Evolutionary conservation across 2,329 filamentous ascomycete genomes (phyloP), one percentile per base, ranked within the genome.

Genomic region (Dothideomycetes sp.): DNA sequence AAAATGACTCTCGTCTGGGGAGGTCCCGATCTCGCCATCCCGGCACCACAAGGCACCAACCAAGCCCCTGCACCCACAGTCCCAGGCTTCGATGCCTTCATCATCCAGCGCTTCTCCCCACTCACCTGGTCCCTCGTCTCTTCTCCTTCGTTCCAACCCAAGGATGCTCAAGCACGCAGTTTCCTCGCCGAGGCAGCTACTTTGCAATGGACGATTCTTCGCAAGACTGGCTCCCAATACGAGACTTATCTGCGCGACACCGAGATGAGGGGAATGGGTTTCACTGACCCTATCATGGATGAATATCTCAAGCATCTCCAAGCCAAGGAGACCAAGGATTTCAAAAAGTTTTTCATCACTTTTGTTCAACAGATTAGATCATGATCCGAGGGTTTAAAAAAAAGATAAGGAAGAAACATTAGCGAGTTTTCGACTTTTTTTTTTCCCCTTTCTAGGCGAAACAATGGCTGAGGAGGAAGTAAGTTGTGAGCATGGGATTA

Each of bases 1-100:
- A 80, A 80, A 48, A 94, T 98, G 81, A 84, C 82, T 7, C 70
- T 74, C 20, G 79, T 87, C 28, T 98, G 91, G 89, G 89, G 91
- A 43, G 91, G 89, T 0, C 84, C 86, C 1, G 85, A 94, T 49
- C 63, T 78, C 31, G 50, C 62, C 12, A 72, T 69, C 24, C 64
- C 70, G 11, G 61, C 68, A 33, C 72, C 71, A 43, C 71, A 71
- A 3, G 61, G 61, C 3, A 64, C 71, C 4, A 64, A 74, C 0
- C 68, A 66, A 9, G 64, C 68, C 4, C 68, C 69, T 2, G 67
- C 76, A 4, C 64, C 68, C 3, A 61, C 62, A 3, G 61, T 98
- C 19, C 84, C 88, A 2, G 89, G 91, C 5, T 98, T 98, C 57
- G 87, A 94, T 52, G 74, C 76, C 43, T 96, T 94, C 63, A 82